Percentiles rank a stretch among this genome's conserved stretches.
These are phyloP conservation scores for Manihot esculenta DNA, from an alignment of 441 rosid genomes.

Conservation along the genomic window DNA sequence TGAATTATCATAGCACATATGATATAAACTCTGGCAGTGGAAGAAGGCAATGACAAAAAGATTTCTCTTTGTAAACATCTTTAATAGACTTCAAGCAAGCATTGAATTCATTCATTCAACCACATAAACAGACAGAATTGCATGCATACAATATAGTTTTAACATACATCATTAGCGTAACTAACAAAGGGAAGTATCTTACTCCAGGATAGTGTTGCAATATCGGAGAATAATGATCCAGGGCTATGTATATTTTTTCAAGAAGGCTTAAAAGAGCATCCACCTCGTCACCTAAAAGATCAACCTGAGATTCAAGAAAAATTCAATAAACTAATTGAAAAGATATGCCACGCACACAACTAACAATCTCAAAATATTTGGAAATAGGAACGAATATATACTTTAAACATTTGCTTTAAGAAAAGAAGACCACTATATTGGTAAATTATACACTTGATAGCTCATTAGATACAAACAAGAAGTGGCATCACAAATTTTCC, in stretches of 20 bases:
- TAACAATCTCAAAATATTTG: background rate
- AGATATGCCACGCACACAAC: background rate
- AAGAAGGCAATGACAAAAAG: background rate
- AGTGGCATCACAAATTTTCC: background rate
- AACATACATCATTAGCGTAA: background rate
- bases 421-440: too few relatives aligned
- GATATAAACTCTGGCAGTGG: background rate
- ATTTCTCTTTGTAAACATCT: background rate
- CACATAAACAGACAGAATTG: background rate
- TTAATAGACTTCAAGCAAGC: background rate
- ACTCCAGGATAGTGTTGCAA: constrained; percentile 93
- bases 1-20: too few relatives aligned
- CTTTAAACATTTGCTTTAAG: too few relatives aligned
- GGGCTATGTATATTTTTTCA: constrained; percentile 89
- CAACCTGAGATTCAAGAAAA: constrained; percentile 60
- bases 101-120: constrained; percentile 1
- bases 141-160: background rate
- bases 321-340: constrained; percentile 2
- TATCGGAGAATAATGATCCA: constrained; percentile 93
- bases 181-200: constrained; percentile 31
- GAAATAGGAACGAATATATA: too few relatives aligned
- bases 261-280: constrained; percentile 71
- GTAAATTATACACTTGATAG: background rate
- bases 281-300: constrained; percentile 92
- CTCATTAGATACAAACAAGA: constrained; percentile 1